These are phyloP conservation scores for Zygotorulaspora chibaensis DNA, from an alignment of 805 yeast genomes.

Conservation along the genomic window DNA sequence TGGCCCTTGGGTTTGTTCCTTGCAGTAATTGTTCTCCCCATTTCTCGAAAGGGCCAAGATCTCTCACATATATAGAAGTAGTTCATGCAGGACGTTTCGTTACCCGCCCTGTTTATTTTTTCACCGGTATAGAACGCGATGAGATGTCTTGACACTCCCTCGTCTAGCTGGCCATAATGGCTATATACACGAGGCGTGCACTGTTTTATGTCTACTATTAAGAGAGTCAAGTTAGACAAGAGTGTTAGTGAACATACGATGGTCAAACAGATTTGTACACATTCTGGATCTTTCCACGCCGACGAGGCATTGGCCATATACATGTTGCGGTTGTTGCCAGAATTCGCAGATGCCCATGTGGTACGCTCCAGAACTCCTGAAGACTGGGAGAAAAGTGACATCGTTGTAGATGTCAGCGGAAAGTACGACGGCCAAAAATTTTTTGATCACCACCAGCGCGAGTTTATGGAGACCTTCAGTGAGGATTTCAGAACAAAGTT, in stretches of 20 bases:
- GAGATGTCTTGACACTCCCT: neutral
- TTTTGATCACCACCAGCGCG: conserved; percentile 97
- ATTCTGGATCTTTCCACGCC: conserved; percentile 93
- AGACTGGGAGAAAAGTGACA: conserved; percentile 81
- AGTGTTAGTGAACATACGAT: conserved; percentile 3
- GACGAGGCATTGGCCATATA: conserved; percentile 94
- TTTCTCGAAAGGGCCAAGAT: neutral
- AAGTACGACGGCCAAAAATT: conserved; percentile 69
- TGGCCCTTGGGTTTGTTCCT: neutral
- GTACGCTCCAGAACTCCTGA: conserved; percentile 80
- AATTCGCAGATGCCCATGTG: conserved; percentile 59
- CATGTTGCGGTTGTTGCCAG: conserved; percentile 70
- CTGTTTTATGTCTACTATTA: conserved; percentile 9
- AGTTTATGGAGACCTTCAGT: conserved; percentile 71
- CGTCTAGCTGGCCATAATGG: no score
- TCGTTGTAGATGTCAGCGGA: conserved; percentile 94
- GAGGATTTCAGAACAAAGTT: conserved; percentile 65
- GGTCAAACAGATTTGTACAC: conserved; percentile 69
- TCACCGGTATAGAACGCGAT: neutral
- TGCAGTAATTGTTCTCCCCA: neutral
- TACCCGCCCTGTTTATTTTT: no score
- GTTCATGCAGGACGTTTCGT: neutral
- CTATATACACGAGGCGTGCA: neutral
- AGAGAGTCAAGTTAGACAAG: conserved; percentile 19
- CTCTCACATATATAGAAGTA: conserved; percentile 1